Percentiles rank a stretch among this genome's conserved stretches.
phyloP scores from a whole-genome alignment of 164 flowering plant species.

The Aristolochia fimbriata region DNA sequence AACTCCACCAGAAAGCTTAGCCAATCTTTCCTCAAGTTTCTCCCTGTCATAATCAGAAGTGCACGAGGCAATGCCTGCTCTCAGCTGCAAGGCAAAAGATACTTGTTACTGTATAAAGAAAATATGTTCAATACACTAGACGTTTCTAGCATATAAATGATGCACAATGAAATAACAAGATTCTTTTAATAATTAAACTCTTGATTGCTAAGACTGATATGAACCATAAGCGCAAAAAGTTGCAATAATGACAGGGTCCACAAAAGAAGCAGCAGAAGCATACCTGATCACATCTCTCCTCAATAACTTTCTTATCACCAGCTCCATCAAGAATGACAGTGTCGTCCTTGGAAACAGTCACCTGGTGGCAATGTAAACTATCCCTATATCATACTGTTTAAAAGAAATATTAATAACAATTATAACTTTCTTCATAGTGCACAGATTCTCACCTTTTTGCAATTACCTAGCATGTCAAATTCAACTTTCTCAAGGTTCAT shows the following conservation, averaged over 20 bases:
- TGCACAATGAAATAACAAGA: too few relatives aligned
- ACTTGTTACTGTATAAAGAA: not conserved
- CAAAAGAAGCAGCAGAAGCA: not conserved
- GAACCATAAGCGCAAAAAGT: too few relatives aligned
- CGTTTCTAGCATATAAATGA: too few relatives aligned
- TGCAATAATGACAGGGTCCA: not conserved
- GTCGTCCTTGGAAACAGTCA: slow-evolving; percentile 75
- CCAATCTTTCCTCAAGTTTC: slow-evolving; percentile 83
- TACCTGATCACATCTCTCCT: slow-evolving; percentile 89
- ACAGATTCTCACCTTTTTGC: slow-evolving; percentile 50
- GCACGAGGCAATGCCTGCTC: slow-evolving; percentile 59
- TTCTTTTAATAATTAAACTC: too few relatives aligned
- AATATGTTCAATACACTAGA: too few relatives aligned
- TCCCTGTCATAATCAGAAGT: slow-evolving; percentile 92
- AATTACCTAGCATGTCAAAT: slow-evolving; percentile 61
- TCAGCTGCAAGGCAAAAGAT: slow-evolving; percentile 35
- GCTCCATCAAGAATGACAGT: slow-evolving; percentile 85
- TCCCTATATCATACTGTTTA: not conserved
- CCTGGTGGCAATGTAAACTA: slow-evolving; percentile 22
- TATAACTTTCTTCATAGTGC: not conserved
- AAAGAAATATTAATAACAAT: not conserved
- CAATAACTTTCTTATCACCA: slow-evolving; percentile 80
- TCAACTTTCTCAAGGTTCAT: slow-evolving; percentile 75
- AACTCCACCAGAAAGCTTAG: slow-evolving; percentile 93
- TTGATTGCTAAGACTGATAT: too few relatives aligned